Conservation (phyloP, 345 rosid genomes). For the Boechera divaricarpa region DNA sequence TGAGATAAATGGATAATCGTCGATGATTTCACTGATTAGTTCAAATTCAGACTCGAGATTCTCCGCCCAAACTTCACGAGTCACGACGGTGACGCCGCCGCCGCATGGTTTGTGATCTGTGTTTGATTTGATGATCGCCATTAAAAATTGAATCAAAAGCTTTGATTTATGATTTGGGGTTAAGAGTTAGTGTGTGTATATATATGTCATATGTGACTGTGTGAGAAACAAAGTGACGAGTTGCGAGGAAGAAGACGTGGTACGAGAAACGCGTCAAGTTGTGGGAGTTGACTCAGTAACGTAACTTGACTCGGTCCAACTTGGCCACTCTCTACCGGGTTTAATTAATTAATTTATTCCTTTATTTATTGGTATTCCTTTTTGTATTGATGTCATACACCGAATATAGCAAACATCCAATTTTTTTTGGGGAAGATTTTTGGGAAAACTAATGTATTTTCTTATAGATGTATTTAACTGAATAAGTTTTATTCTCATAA, state of each 20-base stretch:
- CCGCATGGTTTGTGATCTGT: conserved; percentile 24
- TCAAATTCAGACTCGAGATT: conserved; percentile 74
- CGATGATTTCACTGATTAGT: conserved; percentile 61
- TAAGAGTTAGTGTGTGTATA: neutral
- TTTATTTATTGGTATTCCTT: neutral
- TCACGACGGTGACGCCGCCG: conserved; percentile 32
- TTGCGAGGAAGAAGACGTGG: conserved; percentile 34
- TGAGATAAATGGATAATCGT: conserved; percentile 65
- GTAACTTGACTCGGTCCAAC: conserved; percentile 31
- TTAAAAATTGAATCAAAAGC: neutral
- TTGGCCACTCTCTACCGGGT: conserved; percentile 6
- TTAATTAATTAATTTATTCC: neutral
- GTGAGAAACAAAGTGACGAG: conserved; percentile 10
- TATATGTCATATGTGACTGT: neutral
- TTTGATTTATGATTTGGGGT: neutral
- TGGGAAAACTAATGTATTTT: too few relatives aligned
- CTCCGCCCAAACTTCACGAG: conserved; percentile 78
- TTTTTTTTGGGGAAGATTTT: too few relatives aligned
- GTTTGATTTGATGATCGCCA: conserved; percentile 21
- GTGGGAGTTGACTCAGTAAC: neutral
- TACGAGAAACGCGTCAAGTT: conserved; percentile 28
- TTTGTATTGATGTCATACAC: neutral
- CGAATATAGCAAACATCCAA: too few relatives aligned
- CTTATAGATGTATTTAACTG: too few relatives aligned
- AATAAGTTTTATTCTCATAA: too few relatives aligned